Base-by-base conservation (phyloP, 2,329 filamentous ascomycete species). In the Cercospora sp. region DNA sequence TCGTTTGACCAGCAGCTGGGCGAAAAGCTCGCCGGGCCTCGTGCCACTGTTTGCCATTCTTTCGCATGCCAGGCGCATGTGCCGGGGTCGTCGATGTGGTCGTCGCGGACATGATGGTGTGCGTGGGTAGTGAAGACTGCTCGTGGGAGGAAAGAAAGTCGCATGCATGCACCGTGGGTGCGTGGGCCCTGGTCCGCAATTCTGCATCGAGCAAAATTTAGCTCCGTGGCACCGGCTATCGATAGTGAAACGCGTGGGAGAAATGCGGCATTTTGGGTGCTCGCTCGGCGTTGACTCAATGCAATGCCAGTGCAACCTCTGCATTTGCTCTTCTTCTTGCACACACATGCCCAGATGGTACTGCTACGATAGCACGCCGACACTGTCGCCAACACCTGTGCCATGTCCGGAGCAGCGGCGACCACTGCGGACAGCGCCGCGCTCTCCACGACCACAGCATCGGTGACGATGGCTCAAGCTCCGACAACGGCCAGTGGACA, bases 31-130 rank as follows among this genome's bases (percentile, higher is more conserved):
- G 91, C 79, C 93, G 94, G 30, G 87, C 85, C 63, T 86, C 84
- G 79, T 96, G 93, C 95, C 95, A 99, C 83, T 97, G 92, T 84
- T 98, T 97, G 78, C 95, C 95, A 83, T 97, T 97, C 80, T 90
- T 91, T 75, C 92, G 91, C 86, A 95, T 90, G 71, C 92, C 80
- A 81, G 82, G 65, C 77, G 68, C 65, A 30, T 73, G 70, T 30
- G 73, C 58, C n/a, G 55, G 16, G 5, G 63, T n/a, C 23, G 33
- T 45, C 20, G 63, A 33, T 33, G 63, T 13, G 23, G 57, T 51
- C n/a, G 78, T 78, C 73, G 75, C 30, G 18, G 73, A 71, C 70
- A 66, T 79, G 68, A 57, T 62, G 26, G 64, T 60, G 33, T 42
- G 16, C 36, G 36, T 42, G 36, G 18, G 45, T 51, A 8, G 18